Evolutionary conservation across 805 yeast genomes (phyloP).

Genomic region (Saturnispora diversa): DNA sequence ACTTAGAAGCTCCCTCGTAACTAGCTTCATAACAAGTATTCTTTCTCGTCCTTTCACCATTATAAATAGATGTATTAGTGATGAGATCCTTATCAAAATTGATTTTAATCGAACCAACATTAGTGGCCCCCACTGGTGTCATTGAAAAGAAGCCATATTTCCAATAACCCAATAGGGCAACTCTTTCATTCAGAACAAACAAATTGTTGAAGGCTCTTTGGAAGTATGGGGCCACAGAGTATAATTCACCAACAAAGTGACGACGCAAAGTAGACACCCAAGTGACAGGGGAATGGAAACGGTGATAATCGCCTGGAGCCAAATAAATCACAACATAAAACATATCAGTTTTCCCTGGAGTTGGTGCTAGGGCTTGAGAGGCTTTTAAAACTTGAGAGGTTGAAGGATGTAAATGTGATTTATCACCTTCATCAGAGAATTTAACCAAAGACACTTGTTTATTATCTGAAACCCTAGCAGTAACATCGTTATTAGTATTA

Average conservation of each 20-base stretch:
- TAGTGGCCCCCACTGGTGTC: conserved; percentile 99
- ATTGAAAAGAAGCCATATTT: conserved; percentile 93
- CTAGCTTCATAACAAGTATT: conserved; percentile 92
- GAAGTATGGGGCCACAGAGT: conserved; percentile 93
- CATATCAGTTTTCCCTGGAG: conserved; percentile 45
- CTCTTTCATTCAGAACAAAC: conserved; percentile 90
- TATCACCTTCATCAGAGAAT: conserved; percentile 63
- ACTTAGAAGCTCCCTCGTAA: conserved; percentile 66
- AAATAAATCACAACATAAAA: conserved; percentile 87
- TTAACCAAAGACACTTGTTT: conserved; percentile 23
- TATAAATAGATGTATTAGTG: conserved; percentile 68
- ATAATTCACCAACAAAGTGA: conserved; percentile 92
- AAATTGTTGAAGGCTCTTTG: conserved; percentile 80
- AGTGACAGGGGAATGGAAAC: conserved; percentile 90
- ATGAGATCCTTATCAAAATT: conserved; percentile 86
- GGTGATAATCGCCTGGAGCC: conserved; percentile 98
- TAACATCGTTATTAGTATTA: conserved; percentile 14
- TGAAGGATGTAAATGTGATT: conserved; percentile 33
- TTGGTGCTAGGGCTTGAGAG: conserved; percentile 17
- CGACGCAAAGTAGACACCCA: conserved; percentile 95
- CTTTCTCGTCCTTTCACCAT: conserved; percentile 46
- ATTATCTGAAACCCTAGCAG: conserved; percentile 6
- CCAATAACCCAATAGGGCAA: conserved; percentile 93
- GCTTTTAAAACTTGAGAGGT: conserved; percentile 22
- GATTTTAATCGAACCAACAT: conserved; percentile 89